These are phyloP conservation scores for sunflower (Helianthus annuus) DNA, from an alignment of 129 eudicot genomes.

Conservation along the genomic window HanXRQr2.0-SUNRISE NC_035435.2:11678216-11678715, in stretches of 20 bases:
- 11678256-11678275: slow-evolving; percentile 66
- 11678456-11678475: background rate
- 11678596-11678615: too few species aligned
- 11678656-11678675: too few species aligned
- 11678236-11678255: slow-evolving; percentile 90
- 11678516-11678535: too few species aligned
- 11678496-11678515: too few species aligned
- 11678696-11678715: too few species aligned
- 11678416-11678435: background rate
- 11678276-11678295: slow-evolving; percentile 2
- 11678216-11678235: slow-evolving; percentile 83
- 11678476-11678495: too few species aligned
- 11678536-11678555: too few species aligned
- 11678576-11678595: too few species aligned
- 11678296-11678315: background rate
- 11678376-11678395: background rate
- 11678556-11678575: too few species aligned
- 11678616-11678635: too few species aligned
- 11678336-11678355: background rate
- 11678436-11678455: background rate
- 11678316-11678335: background rate
- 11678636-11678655: too few species aligned
- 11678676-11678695: too few species aligned
- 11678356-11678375: background rate
- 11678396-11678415: slow-evolving; percentile 1